These are phyloP conservation scores for Candida railenensis DNA, from an alignment of 805 yeast genomes.

Conservation along the genomic window DNA sequence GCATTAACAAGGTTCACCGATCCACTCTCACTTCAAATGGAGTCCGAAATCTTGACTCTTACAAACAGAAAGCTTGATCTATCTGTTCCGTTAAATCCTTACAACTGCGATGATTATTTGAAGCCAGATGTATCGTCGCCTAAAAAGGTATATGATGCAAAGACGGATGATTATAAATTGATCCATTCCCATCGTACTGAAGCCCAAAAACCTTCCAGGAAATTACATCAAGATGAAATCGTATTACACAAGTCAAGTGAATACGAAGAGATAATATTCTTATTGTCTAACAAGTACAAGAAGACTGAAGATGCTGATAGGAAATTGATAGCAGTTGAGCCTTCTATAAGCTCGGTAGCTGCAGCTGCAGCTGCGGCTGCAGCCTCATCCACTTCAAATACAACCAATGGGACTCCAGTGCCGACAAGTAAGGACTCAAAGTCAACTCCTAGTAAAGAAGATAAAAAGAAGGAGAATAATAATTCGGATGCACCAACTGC, in stretches of 20 bases:
- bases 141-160: constrained; percentile 41
- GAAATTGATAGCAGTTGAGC: constrained; percentile 38
- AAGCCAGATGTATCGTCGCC: constrained; percentile 51
- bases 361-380: constrained; percentile 7
- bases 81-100: constrained; percentile 72
- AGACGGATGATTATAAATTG: constrained; percentile 29
- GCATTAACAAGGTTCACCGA: constrained; percentile 77
- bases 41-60: constrained; percentile 78
- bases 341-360: constrained; percentile 14
- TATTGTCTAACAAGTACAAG: constrained; percentile 39
- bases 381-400: constrained; percentile 7
- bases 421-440: constrained; percentile 9
- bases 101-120: constrained; percentile 44
- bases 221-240: constrained; percentile 42
- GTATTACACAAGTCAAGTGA: constrained; percentile 68
- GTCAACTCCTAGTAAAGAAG: constrained; percentile 13
- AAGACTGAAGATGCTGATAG: constrained; percentile 39
- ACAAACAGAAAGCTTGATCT: constrained; percentile 78
- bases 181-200: constrained; percentile 32
- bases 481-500: constrained; percentile 21
- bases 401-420: constrained; percentile 4
- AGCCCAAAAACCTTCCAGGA: constrained; percentile 28
- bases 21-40: constrained; percentile 74
- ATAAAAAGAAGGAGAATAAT: constrained; percentile 28
- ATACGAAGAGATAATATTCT: constrained; percentile 84